These are phyloP conservation scores for Mycena alexandri DNA, from an alignment of 768 basidiomycete genomes.

Conservation along the genomic window DNA sequence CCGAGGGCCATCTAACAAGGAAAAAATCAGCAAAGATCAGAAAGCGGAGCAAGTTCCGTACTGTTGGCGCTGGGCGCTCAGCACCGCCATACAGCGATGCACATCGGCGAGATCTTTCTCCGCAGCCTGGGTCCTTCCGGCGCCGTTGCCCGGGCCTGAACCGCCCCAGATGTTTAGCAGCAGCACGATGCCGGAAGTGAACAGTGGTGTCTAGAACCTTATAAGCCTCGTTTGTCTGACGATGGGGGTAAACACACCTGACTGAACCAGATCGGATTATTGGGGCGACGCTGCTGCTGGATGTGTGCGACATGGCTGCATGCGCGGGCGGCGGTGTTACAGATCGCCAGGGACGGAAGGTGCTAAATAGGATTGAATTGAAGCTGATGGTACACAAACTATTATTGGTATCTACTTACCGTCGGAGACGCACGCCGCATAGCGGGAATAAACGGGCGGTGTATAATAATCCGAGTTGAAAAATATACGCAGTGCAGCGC, in stretches of 20 bases:
- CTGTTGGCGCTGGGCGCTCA: conserved; percentile 26
- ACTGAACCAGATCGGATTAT: conserved; percentile 33
- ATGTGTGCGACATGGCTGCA: conserved; percentile 68
- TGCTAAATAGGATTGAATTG: conserved; percentile 5
- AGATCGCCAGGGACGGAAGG: conserved; percentile 76
- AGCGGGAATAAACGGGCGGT: conserved; percentile 35
- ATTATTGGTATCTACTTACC: no score
- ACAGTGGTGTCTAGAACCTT: conserved; percentile 38
- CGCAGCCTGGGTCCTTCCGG: conserved; percentile 13
- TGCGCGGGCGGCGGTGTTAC: conserved; percentile 73
- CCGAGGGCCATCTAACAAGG: conserved; percentile 32
- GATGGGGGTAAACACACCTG: no score
- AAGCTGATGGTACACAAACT: neutral
- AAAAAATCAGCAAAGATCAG: neutral
- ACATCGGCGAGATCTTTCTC: conserved; percentile 33
- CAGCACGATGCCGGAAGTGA: conserved; percentile 34
- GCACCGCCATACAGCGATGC: conserved; percentile 32
- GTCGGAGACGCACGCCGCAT: conserved; percentile 23
- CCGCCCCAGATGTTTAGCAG: conserved; percentile 37
- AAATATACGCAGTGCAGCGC: conserved; percentile 13
- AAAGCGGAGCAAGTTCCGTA: neutral
- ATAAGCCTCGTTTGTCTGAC: no score
- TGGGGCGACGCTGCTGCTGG: conserved; percentile 47
- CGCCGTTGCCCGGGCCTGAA: neutral
- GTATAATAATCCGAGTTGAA: conserved; percentile 25